phyloP scores from a whole-genome alignment of 108 stramenopile genomes.

The Nitzschia inconspicua region DNA sequence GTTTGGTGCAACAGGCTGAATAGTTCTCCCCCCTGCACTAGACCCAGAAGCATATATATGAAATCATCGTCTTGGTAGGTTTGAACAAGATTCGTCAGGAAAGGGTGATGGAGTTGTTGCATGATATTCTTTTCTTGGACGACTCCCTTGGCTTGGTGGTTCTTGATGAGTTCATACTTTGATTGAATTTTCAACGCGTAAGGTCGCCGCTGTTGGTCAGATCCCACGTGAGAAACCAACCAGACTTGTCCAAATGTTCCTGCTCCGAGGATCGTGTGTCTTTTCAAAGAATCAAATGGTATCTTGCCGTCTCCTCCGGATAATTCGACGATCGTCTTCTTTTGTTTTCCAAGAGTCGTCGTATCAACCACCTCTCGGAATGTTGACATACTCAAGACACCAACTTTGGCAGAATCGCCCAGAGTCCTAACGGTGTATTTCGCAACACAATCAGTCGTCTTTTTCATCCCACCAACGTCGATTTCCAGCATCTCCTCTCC shows the following conservation, averaged over 20 bases:
- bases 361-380: conserved; percentile 51
- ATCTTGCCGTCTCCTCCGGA: not conserved
- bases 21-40: conserved; percentile 87
- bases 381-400: conserved; percentile 55
- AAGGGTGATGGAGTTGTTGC: conserved; percentile 83
- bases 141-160: conserved; percentile 82
- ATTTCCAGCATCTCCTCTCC: conserved; percentile 62
- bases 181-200: conserved; percentile 90
- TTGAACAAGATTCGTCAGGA: conserved; percentile 83
- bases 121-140: conserved; percentile 86
- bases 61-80: conserved; percentile 84
- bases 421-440: conserved; percentile 42
- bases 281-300: conserved; percentile 13
- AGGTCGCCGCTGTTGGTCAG: conserved; percentile 25
- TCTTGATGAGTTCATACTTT: conserved; percentile 83
- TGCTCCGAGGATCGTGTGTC: conserved; percentile 45
- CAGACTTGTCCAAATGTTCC: conserved; percentile 85
- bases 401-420: conserved; percentile 39
- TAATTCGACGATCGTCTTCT: conserved; percentile 9
- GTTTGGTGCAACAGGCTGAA: conserved; percentile 66
- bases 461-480: conserved; percentile 28
- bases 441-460: conserved; percentile 24
- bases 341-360: conserved; percentile 56
- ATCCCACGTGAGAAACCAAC: conserved; percentile 39
- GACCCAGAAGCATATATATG: conserved; percentile 59